Conservation (phyloP, 2,329 filamentous ascomycete genomes). For the Trichoderma atrobrunneum region DNA sequence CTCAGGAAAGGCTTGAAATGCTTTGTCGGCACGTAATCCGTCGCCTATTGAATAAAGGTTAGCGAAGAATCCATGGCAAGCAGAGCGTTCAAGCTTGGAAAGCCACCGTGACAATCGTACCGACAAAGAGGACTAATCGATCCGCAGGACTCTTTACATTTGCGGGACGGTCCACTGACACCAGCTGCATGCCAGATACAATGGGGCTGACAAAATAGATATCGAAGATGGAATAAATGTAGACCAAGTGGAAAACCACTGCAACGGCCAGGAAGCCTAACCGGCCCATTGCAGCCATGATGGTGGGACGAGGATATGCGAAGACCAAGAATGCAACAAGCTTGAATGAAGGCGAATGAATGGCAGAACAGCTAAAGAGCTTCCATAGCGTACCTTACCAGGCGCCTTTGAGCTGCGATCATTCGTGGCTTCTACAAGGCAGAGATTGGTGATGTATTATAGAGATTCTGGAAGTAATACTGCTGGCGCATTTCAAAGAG, state of each 20-base stretch:
- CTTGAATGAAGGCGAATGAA: background rate
- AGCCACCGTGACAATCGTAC: slow-evolving; percentile 44
- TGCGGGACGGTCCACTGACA: slow-evolving; percentile 61
- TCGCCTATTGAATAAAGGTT: slow-evolving; percentile 56
- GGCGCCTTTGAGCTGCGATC: background rate
- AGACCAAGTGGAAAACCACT: slow-evolving; percentile 87
- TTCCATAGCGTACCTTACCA: slow-evolving; percentile 16
- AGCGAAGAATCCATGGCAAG: background rate
- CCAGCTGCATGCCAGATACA: slow-evolving; percentile 89
- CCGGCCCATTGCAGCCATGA: slow-evolving; percentile 60
- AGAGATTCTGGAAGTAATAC: background rate
- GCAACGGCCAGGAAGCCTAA: slow-evolving; percentile 84
- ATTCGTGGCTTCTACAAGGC: background rate
- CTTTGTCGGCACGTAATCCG: slow-evolving; percentile 94
- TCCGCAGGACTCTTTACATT: slow-evolving; percentile 73
- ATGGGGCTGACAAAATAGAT: slow-evolving; percentile 99
- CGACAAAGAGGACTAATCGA: slow-evolving; percentile 88
- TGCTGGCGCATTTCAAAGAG: background rate
- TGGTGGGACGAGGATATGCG: slow-evolving; percentile 18
- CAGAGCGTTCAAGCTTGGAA: background rate
- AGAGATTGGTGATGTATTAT: background rate
- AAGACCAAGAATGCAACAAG: background rate
- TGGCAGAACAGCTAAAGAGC: background rate
- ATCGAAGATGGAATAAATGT: slow-evolving; percentile 95
- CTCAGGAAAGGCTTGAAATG: slow-evolving; percentile 89